phyloP scores from a whole-genome alignment of 805 yeast species.

The Candida bentonensis region DNA sequence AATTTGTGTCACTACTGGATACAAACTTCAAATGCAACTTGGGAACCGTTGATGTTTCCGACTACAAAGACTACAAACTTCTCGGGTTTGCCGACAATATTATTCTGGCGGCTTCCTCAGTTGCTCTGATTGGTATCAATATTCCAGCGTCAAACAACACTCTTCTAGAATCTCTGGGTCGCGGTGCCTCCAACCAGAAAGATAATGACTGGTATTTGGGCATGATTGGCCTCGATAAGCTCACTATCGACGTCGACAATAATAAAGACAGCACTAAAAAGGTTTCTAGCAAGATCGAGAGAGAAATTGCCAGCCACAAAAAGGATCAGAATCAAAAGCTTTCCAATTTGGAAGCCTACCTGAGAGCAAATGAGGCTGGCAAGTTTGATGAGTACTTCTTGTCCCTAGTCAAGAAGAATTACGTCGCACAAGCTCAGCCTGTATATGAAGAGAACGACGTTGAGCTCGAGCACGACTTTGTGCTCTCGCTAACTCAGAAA shows the following conservation, averaged over 20 bases:
- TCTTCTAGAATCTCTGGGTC: constrained; percentile 13
- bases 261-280: constrained; percentile 20
- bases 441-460: constrained; percentile 56
- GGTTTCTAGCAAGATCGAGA: constrained; percentile 21
- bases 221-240: constrained; percentile 18
- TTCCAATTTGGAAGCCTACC: constrained; percentile 9
- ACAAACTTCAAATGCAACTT: background rate
- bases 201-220: constrained; percentile 17
- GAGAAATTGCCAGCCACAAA: constrained; percentile 28
- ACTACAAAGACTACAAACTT: background rate
- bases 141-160: constrained; percentile 10
- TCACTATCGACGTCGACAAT: constrained; percentile 2
- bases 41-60: background rate
- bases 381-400: constrained; percentile 10
- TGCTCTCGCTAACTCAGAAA: constrained; percentile 31
- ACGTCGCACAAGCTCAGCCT: constrained; percentile 23
- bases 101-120: background rate
- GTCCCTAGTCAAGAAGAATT: constrained; percentile 12
- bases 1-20: background rate
- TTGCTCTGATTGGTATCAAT: constrained; percentile 12
- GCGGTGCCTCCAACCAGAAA: constrained; percentile 9
- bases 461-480: constrained; percentile 44
- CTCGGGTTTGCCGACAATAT: background rate
- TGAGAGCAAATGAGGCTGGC: constrained; percentile 6
- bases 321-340: constrained; percentile 11